phyloP scores from a whole-genome alignment of 306 rosid species.

The Casuarina cunninghamiana region DNA sequence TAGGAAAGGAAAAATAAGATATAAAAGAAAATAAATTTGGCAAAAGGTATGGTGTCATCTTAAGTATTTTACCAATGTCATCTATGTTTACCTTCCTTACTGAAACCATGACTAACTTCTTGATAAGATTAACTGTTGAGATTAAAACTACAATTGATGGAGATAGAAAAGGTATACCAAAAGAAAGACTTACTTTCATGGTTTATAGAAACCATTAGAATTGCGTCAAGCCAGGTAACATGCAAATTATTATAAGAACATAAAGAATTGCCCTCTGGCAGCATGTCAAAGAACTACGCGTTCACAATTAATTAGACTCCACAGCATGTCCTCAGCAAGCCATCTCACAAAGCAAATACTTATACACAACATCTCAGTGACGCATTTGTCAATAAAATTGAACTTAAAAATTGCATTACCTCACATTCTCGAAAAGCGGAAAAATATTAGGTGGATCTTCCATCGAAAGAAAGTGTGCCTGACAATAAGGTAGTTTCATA shows the following conservation, averaged over 20 bases:
- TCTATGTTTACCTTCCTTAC: background rate
- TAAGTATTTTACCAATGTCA: constrained; percentile 5
- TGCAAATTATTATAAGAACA: background rate
- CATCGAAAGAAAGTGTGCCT: constrained; percentile 76
- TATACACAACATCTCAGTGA: background rate
- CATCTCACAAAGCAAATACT: background rate
- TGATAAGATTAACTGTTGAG: background rate
- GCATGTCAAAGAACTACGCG: too few relatives aligned
- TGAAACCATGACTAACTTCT: background rate
- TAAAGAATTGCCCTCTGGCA: background rate
- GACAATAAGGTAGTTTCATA: constrained; percentile 29
- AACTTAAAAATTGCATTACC: constrained; percentile 47
- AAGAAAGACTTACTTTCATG: constrained; percentile 7
- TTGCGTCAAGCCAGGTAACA: background rate
- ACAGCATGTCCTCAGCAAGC: background rate
- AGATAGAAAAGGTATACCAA: constrained; percentile 18
- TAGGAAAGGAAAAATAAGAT: background rate
- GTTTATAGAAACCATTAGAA: background rate
- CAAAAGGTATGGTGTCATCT: constrained; percentile 8
- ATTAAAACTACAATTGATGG: background rate
- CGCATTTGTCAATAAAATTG: constrained; percentile 5
- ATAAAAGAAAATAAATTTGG: background rate
- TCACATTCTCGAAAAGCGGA: constrained; percentile 64
- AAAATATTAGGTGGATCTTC: constrained; percentile 94
- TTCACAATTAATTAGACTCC: background rate